Percentiles rank a stretch among this genome's conserved stretches.
Evolutionary conservation across 176 grass and related monocot species (phyloP).

Genomic region (Stipa capillata): DNA sequence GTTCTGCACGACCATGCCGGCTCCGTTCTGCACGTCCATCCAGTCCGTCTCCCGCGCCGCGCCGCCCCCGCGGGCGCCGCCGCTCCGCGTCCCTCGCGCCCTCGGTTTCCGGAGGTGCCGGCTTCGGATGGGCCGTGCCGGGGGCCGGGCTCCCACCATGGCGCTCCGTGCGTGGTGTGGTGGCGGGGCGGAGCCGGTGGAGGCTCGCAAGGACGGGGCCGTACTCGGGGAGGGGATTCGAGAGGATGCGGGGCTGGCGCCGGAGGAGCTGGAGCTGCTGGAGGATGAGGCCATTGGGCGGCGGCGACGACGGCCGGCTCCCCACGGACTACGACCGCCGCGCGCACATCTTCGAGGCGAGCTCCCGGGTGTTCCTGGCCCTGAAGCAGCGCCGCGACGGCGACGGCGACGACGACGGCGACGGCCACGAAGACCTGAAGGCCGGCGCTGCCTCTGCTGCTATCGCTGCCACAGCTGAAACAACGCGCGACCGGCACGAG

Average conservation of each 20-base stretch:
- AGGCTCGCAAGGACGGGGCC: not conserved
- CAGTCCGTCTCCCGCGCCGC: not conserved
- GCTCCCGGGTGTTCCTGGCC: conserved; percentile 57
- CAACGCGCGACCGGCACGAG: not conserved
- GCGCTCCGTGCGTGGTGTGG: not conserved
- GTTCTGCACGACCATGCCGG: not conserved
- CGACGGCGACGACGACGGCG: not conserved
- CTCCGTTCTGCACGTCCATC: not conserved
- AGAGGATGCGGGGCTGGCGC: not conserved
- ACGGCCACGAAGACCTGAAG: not conserved
- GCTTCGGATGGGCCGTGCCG: not conserved
- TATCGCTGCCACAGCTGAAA: not conserved
- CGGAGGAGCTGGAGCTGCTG: conserved; percentile 45
- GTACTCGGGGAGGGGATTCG: not conserved
- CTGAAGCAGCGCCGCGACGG: conserved; percentile 38
- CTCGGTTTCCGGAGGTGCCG: not conserved
- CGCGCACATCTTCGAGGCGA: conserved; percentile 72
- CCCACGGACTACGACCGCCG: conserved; percentile 73
- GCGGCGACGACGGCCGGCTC: conserved; percentile 38
- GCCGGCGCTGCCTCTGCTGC: not conserved
- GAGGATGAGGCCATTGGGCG: conserved; percentile 51
- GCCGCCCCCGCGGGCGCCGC: not conserved
- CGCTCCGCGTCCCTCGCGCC: not conserved
- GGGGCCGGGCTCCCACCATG: not conserved
- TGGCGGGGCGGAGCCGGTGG: not conserved